phyloP scores from a whole-genome alignment of 257 asterid species.

The Nicotiana benthamiana region DNA sequence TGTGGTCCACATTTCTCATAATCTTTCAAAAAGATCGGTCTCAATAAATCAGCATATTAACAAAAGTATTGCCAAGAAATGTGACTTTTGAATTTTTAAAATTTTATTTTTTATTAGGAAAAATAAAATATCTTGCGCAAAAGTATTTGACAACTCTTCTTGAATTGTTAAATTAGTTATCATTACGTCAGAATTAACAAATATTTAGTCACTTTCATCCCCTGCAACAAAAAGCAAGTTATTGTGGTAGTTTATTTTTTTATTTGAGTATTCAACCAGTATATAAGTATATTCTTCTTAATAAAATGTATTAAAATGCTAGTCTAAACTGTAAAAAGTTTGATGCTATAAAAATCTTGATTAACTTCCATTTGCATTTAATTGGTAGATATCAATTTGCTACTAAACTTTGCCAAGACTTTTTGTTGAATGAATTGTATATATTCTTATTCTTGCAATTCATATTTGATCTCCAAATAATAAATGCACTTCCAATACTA shows the following conservation, averaged over 20 bases:
- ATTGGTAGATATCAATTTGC: too few relatives aligned
- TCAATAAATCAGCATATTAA: background rate
- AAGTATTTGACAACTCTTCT: background rate
- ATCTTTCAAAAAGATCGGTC: background rate
- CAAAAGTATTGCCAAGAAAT: background rate
- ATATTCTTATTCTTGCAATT: too few relatives aligned
- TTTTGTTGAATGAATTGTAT: too few relatives aligned
- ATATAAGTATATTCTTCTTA: too few relatives aligned
- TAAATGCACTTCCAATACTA: too few relatives aligned
- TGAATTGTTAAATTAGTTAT: background rate
- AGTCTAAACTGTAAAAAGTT: too few relatives aligned
- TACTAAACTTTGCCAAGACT: too few relatives aligned
- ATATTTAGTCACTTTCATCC: background rate
- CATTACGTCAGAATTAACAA: background rate
- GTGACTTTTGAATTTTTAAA: background rate
- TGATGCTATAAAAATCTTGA: too few relatives aligned
- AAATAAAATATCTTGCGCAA: background rate
- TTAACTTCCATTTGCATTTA: too few relatives aligned
- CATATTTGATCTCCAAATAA: too few relatives aligned
- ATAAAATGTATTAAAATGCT: too few relatives aligned
- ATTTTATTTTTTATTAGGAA: background rate
- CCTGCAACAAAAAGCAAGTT: background rate
- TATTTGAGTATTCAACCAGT: too few relatives aligned
- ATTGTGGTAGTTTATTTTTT: background rate
- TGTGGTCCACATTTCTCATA: background rate